A percentile compares a stretch with the other conserved stretches of the same genome.
These are phyloP conservation scores for Corymbia calophylla DNA, from an alignment of 441 rosid species.

Conservation along the genomic window DNA sequence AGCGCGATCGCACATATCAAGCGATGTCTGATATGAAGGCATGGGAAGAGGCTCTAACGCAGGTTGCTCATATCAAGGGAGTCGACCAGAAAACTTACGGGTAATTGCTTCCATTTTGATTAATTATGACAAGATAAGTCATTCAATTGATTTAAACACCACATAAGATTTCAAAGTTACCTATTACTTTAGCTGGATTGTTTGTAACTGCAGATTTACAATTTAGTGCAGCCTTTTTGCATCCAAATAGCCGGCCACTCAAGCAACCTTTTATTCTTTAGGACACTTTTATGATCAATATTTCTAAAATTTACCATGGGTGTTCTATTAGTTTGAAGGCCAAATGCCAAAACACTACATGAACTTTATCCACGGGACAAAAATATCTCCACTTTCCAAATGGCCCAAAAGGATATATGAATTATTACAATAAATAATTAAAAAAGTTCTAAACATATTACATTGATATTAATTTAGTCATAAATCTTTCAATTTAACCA, in stretches of 20 bases:
- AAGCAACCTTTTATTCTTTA: background rate
- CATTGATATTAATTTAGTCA: too few species aligned
- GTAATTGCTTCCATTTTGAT: background rate
- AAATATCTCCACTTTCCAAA: background rate
- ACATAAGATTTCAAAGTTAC: background rate
- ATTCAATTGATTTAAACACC: background rate
- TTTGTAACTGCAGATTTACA: too few species aligned
- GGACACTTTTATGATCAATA: background rate
- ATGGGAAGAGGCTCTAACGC: too few species aligned
- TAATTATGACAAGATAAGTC: background rate
- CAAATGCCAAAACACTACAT: background rate
- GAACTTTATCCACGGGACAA: background rate
- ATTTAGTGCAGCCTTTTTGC: background rate
- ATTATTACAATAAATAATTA: too few species aligned
- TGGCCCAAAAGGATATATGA: background rate
- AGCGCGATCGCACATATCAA: background rate
- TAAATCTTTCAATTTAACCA: too few species aligned
- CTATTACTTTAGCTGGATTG: too few species aligned
- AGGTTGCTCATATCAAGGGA: background rate
- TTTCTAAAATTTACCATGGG: background rate
- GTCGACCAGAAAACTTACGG: rapidly evolving
- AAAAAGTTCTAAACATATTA: too few species aligned
- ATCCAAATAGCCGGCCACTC: background rate
- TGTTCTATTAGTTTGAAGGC: background rate
- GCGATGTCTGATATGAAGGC: background rate